phyloP scores from a whole-genome alignment of 2,329 filamentous ascomycete species.

The Bipolaris cookei region DNA sequence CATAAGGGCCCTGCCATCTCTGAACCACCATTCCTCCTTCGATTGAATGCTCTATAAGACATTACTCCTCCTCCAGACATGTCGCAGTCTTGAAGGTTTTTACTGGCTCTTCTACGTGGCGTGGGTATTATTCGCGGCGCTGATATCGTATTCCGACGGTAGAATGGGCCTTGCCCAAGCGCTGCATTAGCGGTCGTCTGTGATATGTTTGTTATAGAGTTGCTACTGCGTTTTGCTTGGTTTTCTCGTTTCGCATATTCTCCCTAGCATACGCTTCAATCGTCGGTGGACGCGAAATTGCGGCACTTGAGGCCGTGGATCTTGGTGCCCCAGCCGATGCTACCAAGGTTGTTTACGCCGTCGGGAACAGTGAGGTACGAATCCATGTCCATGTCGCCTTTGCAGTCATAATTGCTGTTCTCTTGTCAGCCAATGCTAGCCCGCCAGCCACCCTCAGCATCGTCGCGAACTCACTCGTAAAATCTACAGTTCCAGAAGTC shows the following conservation, averaged over 20 bases:
- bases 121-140: not conserved
- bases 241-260: not conserved
- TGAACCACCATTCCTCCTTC: not conserved
- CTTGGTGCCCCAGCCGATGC: conserved; percentile 36
- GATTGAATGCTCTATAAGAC: not conserved
- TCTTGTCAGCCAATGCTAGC: not conserved
- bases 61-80: not conserved
- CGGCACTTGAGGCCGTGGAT: conserved; percentile 39
- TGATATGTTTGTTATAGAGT: not conserved
- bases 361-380: conserved; percentile 34
- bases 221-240: not conserved
- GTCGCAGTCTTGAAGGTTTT: not conserved
- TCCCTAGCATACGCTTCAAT: conserved; percentile 8
- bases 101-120: not conserved
- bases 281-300: conserved; percentile 22
- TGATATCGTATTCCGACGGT: not conserved
- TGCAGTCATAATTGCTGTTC: conserved; percentile 43
- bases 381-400: conserved; percentile 24
- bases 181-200: not conserved
- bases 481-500: conserved; percentile 47
- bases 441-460: not conserved
- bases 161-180: not conserved
- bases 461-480: conserved; percentile 38
- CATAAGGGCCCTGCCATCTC: not conserved
- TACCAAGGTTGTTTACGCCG: conserved; percentile 43